Percentiles rank a stretch among this genome's conserved stretches.
These are phyloP conservation scores for Sphaerulina populicola DNA, from an alignment of 2,329 filamentous ascomycete genomes.

Conservation along the genomic window DNA sequence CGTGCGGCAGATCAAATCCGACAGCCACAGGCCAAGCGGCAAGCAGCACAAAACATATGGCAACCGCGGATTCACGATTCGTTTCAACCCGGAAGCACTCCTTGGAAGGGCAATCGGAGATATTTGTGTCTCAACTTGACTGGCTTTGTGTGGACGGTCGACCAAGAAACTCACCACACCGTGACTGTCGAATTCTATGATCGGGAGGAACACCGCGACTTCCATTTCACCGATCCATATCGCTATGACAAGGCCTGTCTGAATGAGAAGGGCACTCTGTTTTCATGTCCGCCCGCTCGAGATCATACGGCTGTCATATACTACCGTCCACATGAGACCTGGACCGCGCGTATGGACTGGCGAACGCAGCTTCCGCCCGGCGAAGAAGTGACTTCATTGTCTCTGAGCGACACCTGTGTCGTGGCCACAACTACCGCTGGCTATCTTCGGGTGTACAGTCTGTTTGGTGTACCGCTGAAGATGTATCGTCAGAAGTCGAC, in stretches of 20 bases:
- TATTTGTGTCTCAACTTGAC: slow-evolving; percentile 90
- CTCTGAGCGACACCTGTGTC: slow-evolving; percentile 81
- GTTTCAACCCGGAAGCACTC: slow-evolving; percentile 90
- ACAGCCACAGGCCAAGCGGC: slow-evolving; percentile 45
- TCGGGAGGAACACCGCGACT: slow-evolving; percentile 81
- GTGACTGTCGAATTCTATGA: slow-evolving; percentile 98
- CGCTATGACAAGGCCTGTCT: slow-evolving; percentile 94
- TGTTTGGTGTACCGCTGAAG: slow-evolving; percentile 81
- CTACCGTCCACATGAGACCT: slow-evolving; percentile 93
- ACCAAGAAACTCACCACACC: slow-evolving; percentile 81
- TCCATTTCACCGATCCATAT: slow-evolving; percentile 95
- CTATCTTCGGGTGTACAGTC: slow-evolving; percentile 85
- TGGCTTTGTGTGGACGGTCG: slow-evolving; percentile 93
- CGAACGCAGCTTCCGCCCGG: slow-evolving; percentile 75
- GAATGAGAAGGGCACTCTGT: slow-evolving; percentile 72
- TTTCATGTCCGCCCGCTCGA: slow-evolving; percentile 64
- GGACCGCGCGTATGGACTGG: slow-evolving; percentile 88
- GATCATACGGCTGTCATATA: slow-evolving; percentile 73
- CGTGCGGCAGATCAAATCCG: slow-evolving; percentile 38
- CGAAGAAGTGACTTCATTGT: slow-evolving; percentile 81
- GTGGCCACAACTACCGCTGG: slow-evolving; percentile 78
- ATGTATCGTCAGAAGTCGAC: slow-evolving; percentile 87
- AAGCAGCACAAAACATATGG: slow-evolving; percentile 42
- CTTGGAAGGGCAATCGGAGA: slow-evolving; percentile 88
- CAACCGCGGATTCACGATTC: slow-evolving; percentile 67